Base-by-base conservation (phyloP, 345 rosid species). In the Euphorbia pulcherrima region DNA sequence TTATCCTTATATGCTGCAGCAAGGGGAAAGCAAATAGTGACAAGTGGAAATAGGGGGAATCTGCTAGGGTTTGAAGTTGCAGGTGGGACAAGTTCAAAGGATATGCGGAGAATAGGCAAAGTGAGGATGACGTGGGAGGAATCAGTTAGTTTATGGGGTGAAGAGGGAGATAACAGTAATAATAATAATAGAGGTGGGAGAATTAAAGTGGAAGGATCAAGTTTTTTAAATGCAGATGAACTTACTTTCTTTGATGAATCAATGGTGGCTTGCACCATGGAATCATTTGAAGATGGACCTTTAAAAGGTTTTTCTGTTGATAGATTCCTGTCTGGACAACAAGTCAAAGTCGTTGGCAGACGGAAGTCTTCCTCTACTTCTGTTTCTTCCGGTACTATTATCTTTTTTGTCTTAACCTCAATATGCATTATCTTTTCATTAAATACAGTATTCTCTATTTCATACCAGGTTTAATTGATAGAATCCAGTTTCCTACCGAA, bases 101-200 rank as follows among this genome's bases (percentile, higher is more conserved):
- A 90, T 64, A 83, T 91, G 18, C 82, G 92, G n/a, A 87, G 97
- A 60, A 85, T 94, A 29, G 97, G 99, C 60, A 94, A 87, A 83
- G 75, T 94, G 65, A 86, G 93, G 71, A 85, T 94, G 90, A 84
- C 83, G 23, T 94, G 99, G 99, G 99, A 94, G 72, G 99, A 94
- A 69, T 91, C 97, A 1, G 93, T 91, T 46, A 91, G 84, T 72
- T 84, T 94, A 80, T 94, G 99, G 99, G 97, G 83, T 12, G 97
- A 94, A 77, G 99, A 89, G 70, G 97, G 96, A 17, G 97, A 91
- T 70, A 77, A 78, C 62, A 87, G 84, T 30, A 77, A n/a, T n/a
- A n/a, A n/a, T n/a, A n/a, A n/a, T n/a, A n/a, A n/a, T n/a, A n/a
- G n/a, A n/a, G n/a, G 84, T 69, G 99, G 99, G 47, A 88, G 97